Percentiles rank a stretch among this genome's conserved stretches.
These are phyloP conservation scores for Blastobotrys muscicola DNA, from an alignment of 805 yeast genomes.

Conservation along the genomic window DNA sequence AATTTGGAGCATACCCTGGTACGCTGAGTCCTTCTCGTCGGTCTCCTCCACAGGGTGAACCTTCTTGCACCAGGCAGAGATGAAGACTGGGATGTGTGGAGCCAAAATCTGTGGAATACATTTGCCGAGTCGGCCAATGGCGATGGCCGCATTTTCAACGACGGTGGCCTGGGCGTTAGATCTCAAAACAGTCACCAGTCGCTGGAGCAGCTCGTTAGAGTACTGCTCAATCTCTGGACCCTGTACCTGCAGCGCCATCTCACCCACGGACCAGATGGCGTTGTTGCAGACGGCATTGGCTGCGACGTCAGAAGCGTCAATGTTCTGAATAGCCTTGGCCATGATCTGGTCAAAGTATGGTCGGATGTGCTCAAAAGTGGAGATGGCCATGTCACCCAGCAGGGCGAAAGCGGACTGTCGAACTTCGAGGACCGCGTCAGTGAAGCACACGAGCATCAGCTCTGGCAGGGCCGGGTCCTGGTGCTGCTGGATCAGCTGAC, in stretches of 20 bases:
- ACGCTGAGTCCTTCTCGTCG: conserved; percentile 82
- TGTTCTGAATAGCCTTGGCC: conserved; percentile 46
- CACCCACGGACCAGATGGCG: conserved; percentile 92
- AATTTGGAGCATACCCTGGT: conserved; percentile 70
- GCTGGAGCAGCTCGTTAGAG: conserved; percentile 42
- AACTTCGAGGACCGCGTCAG: conserved; percentile 76
- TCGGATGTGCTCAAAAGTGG: conserved; percentile 34
- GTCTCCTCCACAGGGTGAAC: conserved; percentile 64
- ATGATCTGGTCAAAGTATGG: conserved; percentile 27
- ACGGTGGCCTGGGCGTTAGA: conserved; percentile 33
- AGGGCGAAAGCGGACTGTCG: conserved; percentile 87
- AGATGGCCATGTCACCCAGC: conserved; percentile 79
- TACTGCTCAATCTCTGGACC: conserved; percentile 37
- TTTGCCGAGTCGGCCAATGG: conserved; percentile 78
- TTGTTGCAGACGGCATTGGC: conserved; percentile 75
- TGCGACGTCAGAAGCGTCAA: conserved; percentile 41
- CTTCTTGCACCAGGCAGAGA: conserved; percentile 60
- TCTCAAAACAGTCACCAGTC: conserved; percentile 52
- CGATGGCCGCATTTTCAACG: conserved; percentile 78
- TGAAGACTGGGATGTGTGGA: conserved; percentile 47
- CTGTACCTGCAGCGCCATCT: conserved; percentile 55
- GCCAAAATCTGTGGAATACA: conserved; percentile 50
- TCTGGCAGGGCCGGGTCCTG: conserved; percentile 41
- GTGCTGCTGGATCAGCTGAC: conserved; percentile 38
- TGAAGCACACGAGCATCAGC: conserved; percentile 57